A percentile compares a stretch with the other conserved stretches of the same genome.
phyloP scores from a whole-genome alignment of 805 yeast species.

The Ogataea pini region DNA sequence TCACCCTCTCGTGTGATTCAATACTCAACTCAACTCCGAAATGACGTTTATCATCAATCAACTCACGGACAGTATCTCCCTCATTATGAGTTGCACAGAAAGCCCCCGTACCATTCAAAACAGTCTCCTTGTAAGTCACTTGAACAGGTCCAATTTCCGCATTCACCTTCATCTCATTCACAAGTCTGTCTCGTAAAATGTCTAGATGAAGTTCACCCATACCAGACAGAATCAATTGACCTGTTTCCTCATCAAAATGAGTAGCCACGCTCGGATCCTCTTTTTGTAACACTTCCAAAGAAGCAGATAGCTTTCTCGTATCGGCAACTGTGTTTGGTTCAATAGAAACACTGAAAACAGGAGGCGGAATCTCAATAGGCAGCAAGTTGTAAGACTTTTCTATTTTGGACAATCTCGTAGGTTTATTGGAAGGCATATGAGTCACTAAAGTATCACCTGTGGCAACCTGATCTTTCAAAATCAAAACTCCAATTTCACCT shows the following conservation, averaged over 20 bases:
- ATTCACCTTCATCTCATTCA: constrained; percentile 80
- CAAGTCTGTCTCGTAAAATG: constrained; percentile 75
- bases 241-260: constrained; percentile 76
- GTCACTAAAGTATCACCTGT: constrained; percentile 91
- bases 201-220: constrained; percentile 98
- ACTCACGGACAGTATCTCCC: background rate
- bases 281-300: constrained; percentile 63
- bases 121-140: constrained; percentile 86
- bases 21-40: constrained; percentile 29
- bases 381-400: constrained; percentile 53
- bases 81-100: background rate
- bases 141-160: constrained; percentile 79
- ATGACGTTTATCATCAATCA: constrained; percentile 15
- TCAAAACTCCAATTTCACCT: constrained; percentile 92
- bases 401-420: constrained; percentile 30
- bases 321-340: constrained; percentile 87
- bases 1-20: constrained; percentile 37
- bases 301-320: constrained; percentile 66
- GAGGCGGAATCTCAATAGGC: constrained; percentile 87
- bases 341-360: constrained; percentile 82
- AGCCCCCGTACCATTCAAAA: constrained; percentile 26
- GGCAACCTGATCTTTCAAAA: constrained; percentile 67
- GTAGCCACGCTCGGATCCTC: constrained; percentile 90
- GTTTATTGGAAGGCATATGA: constrained; percentile 52
- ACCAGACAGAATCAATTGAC: constrained; percentile 86